Evolutionary conservation across 2,329 filamentous ascomycete species (phyloP).

Genomic region (Stemphylium vesicarium): DNA sequence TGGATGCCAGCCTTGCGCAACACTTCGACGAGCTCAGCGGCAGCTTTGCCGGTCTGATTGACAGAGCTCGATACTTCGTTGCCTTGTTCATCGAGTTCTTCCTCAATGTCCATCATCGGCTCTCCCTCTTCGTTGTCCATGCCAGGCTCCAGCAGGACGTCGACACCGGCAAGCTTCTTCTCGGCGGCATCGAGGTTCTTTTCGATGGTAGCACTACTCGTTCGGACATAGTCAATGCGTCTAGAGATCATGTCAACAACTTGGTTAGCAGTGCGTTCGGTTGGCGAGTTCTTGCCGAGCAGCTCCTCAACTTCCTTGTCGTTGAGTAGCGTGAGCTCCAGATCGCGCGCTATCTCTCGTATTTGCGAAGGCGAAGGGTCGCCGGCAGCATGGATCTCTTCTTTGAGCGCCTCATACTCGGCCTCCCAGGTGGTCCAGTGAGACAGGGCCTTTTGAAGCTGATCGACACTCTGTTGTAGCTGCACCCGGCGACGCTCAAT

Average conservation of each 20-base stretch:
- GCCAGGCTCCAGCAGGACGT: conserved; percentile 65
- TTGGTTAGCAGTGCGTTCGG: conserved; percentile 64
- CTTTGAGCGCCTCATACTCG: conserved; percentile 88
- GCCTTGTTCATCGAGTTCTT: conserved; percentile 88
- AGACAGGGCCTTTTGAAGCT: conserved; percentile 76
- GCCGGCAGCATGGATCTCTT: conserved; percentile 68
- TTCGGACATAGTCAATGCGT: conserved; percentile 86
- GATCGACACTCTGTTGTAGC: conserved; percentile 76
- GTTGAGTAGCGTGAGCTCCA: conserved; percentile 69
- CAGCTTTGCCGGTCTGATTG: conserved; percentile 66
- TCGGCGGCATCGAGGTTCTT: conserved; percentile 74
- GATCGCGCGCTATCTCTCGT: conserved; percentile 60
- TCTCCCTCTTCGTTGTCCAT: conserved; percentile 71
- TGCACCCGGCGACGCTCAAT: conserved; percentile 77
- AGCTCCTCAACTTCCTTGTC: conserved; percentile 65
- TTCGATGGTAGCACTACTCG: conserved; percentile 76
- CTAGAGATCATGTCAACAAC: conserved; percentile 72
- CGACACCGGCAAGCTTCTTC: conserved; percentile 67
- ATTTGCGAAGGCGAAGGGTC: conserved; percentile 37
- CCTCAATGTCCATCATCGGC: conserved; percentile 87
- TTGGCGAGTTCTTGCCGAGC: conserved; percentile 53
- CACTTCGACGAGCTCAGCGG: conserved; percentile 72
- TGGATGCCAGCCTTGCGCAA: conserved; percentile 76
- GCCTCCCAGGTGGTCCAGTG: conserved; percentile 92
- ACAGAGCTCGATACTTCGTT: conserved; percentile 71